Base-by-base conservation (phyloP, 306 rosid species). In the Cicer yamashitae region DNA sequence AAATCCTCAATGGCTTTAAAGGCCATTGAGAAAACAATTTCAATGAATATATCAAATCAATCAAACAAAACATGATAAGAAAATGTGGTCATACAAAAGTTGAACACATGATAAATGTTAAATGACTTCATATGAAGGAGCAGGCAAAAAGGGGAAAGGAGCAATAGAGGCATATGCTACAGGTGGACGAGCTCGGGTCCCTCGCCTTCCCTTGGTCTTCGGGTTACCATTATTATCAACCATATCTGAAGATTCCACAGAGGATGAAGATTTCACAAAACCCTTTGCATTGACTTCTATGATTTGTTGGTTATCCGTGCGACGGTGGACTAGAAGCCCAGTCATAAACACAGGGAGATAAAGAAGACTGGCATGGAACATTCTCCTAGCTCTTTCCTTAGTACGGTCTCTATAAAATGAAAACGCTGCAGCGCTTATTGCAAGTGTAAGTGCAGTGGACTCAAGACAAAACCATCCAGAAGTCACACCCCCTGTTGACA, bases 271-370 rank as follows among this genome's bases (percentile, higher is more conserved):
- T 52, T 84, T 81, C 54, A 61, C 50, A 3, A 70, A 74, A 59
- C 64, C 54, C 51, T 77, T 48, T 7, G 79, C 74, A 13, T 76
- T 60, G 44, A 79, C 86, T 70, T 81, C 90, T 45, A 63, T n/a
- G 25, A 80, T 25, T 66, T 87, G 88, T 51, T 78, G 80, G 60
- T 86, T 67, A 22, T 88, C 86, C 0, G 89, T 58, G 25, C 81
- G 83, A 13, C 98, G 96, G 83, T 94, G 98, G 37, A 94, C n/a
- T 15, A 94, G 73, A 77, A 94, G 89, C 74, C 98, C 96, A 0
- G 93, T 81, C 98, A 91, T 94, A 81, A 94, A 94, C 38, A 91
- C 91, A 7, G 98, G 97, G 20, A 94, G 98, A 77, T 91, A 90
- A 25, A 94, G 87, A 77, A 94, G 98, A 79, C 98, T 94, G 61